phyloP scores from a whole-genome alignment of 768 basidiomycete genomes.

The Dioszegia hungarica region DNA sequence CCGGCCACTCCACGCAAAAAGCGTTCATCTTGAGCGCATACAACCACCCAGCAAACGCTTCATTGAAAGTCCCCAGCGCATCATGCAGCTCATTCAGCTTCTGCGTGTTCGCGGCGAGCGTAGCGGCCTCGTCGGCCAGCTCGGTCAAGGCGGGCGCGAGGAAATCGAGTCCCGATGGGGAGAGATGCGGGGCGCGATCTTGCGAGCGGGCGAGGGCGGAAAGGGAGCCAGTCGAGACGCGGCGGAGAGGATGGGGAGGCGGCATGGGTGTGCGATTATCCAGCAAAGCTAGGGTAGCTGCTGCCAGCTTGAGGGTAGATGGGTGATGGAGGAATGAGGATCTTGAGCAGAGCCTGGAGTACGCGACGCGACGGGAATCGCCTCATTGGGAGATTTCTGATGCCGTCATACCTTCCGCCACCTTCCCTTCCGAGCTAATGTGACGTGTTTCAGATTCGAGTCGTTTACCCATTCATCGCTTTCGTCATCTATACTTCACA shows the following conservation, averaged over 20 bases:
- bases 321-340: too few species aligned
- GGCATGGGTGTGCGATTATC: too few species aligned
- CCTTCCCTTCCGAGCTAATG: too few species aligned
- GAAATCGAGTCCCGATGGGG: conserved; percentile 78
- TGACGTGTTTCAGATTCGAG: too few species aligned
- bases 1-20: conserved; percentile 86
- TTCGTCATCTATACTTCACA: too few species aligned
- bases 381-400: too few species aligned
- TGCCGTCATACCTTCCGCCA: too few species aligned
- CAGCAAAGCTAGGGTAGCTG: too few species aligned
- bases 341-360: too few species aligned
- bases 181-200: conserved; percentile 55
- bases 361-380: too few species aligned
- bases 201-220: conserved; percentile 75
- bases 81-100: conserved; percentile 66
- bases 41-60: conserved; percentile 84
- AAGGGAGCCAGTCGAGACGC: conserved; percentile 87
- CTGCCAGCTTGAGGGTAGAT: too few species aligned
- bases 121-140: conserved; percentile 80
- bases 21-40: conserved; percentile 94
- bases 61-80: conserved; percentile 79
- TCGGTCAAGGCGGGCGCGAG: conserved; percentile 78
- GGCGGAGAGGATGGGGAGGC: conserved; percentile 61
- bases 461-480: too few species aligned
- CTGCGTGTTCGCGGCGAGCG: conserved; percentile 69